These are phyloP conservation scores for Cicer pinnatifidum DNA, from an alignment of 306 rosid species.

Conservation along the genomic window DNA sequence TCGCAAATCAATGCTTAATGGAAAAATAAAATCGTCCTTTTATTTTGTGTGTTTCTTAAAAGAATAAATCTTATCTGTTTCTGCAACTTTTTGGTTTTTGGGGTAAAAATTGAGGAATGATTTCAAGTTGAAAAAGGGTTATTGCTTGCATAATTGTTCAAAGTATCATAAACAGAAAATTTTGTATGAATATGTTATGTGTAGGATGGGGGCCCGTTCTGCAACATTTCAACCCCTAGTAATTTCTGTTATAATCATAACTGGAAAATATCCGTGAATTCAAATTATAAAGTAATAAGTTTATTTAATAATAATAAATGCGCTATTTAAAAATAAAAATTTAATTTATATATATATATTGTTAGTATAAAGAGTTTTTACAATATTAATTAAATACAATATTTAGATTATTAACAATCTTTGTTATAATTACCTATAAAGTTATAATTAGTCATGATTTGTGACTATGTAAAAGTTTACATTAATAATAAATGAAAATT, in stretches of 20 bases:
- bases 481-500: too few relatives aligned
- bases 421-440: too few relatives aligned
- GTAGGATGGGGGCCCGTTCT: conserved; percentile 12
- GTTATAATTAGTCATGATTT: too few relatives aligned
- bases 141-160: conserved; percentile 45
- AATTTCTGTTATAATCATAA: conserved; percentile 20
- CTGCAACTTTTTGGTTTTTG: background rate
- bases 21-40: background rate
- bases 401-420: too few relatives aligned
- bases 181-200: background rate
- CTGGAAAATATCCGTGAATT: too few relatives aligned
- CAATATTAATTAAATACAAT: too few relatives aligned
- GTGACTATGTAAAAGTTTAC: too few relatives aligned
- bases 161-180: conserved; percentile 38
- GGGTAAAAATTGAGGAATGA: conserved; percentile 26
- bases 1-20: background rate
- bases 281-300: too few relatives aligned
- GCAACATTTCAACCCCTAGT: conserved; percentile 36
- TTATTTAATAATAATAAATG: too few relatives aligned
- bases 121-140: conserved; percentile 41
- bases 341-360: too few relatives aligned
- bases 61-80: background rate
- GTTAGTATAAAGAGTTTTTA: too few relatives aligned
- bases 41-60: background rate
- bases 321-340: too few relatives aligned